phyloP scores from a whole-genome alignment of 176 grass and related monocot species.

The Carex pumila region DNA sequence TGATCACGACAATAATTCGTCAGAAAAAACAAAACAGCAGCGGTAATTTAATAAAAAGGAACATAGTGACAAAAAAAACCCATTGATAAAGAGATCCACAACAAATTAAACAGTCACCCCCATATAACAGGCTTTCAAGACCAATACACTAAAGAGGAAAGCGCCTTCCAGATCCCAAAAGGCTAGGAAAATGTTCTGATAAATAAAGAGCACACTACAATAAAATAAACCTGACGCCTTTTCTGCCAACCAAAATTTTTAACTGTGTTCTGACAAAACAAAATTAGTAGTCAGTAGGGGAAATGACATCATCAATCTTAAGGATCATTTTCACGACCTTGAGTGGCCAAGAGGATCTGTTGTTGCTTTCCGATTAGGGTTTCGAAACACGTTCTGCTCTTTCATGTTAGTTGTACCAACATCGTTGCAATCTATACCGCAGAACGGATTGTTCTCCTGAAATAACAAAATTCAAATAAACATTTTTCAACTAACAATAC shows the following conservation, averaged over 20 bases:
- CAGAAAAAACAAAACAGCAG: not conserved
- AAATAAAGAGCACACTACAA: not conserved
- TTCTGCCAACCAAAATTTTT: not conserved
- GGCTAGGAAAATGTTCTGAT: not conserved
- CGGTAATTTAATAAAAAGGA: not conserved
- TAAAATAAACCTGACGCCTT: not conserved
- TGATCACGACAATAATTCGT: not conserved
- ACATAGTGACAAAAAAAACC: not conserved
- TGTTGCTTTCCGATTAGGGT: constrained; percentile 78
- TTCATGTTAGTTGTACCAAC: constrained; percentile 53
- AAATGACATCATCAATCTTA: constrained; percentile 71
- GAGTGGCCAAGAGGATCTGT: constrained; percentile 52
- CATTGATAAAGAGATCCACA: constrained; percentile 2
- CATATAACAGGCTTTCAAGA: not conserved
- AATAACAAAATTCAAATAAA: not conserved
- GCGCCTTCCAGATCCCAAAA: not conserved
- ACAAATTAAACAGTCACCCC: not conserved
- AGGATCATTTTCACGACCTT: constrained; percentile 92
- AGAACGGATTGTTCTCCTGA: constrained; percentile 58
- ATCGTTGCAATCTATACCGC: constrained; percentile 64
- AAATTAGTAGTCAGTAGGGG: constrained; percentile 46
- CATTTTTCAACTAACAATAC: not conserved
- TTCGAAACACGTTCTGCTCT: constrained; percentile 60
- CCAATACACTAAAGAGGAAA: not conserved
- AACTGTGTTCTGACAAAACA: not conserved